Evolutionary conservation across 805 yeast genomes (phyloP).

Genomic region (Saturnispora sekii): DNA sequence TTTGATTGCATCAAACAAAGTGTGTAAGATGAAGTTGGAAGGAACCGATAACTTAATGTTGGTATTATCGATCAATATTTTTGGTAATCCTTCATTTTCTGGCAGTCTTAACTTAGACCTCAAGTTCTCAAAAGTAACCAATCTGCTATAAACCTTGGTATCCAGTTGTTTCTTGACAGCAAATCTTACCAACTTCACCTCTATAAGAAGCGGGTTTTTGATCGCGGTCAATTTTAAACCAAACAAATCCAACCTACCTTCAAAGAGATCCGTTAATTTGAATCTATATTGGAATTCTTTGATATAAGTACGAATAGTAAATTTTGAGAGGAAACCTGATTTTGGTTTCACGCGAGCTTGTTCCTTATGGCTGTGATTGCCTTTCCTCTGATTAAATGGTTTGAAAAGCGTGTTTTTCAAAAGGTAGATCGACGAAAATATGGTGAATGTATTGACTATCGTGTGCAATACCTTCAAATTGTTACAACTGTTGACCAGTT

Average conservation of each 20-base stretch:
- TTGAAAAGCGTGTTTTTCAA: conserved; percentile 30
- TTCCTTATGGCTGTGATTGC: neutral
- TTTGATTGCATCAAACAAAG: conserved; percentile 70
- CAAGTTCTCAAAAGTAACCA: conserved; percentile 10
- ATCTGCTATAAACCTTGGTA: conserved; percentile 3
- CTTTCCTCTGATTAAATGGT: neutral
- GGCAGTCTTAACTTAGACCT: conserved; percentile 9
- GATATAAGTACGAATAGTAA: conserved; percentile 8
- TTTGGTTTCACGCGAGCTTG: neutral
- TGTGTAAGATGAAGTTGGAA: conserved; percentile 61
- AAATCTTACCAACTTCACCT: conserved; percentile 8
- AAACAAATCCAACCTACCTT: conserved; percentile 36
- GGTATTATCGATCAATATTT: conserved; percentile 19
- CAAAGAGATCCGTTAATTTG: conserved; percentile 41
- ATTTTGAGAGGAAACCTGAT: neutral
- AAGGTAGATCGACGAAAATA: conserved; percentile 36
- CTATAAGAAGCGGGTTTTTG: conserved; percentile 8
- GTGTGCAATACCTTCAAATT: conserved; percentile 21
- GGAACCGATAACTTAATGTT: conserved; percentile 54
- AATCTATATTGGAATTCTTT: conserved; percentile 15
- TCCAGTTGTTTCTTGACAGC: conserved; percentile 8
- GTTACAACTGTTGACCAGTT: conserved; percentile 3
- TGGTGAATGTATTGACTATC: conserved; percentile 35
- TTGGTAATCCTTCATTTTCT: neutral
- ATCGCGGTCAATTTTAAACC: conserved; percentile 15